These are phyloP conservation scores for Colletotrichum lentis DNA, from an alignment of 2,329 filamentous ascomycete genomes.

Conservation along the genomic window DNA sequence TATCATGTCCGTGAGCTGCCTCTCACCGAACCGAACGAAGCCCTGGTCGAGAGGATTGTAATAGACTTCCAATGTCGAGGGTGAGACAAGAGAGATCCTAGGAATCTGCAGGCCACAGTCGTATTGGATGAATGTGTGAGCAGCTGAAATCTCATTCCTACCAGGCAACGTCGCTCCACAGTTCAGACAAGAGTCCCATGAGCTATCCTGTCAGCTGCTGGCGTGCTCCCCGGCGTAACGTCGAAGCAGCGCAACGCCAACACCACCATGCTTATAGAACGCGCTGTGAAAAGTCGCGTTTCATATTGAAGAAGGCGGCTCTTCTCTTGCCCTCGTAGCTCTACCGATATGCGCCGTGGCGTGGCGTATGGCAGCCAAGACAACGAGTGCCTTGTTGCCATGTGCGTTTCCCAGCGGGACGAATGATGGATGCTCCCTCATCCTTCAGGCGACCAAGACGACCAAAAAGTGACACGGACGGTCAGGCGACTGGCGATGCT, in stretches of 20 bases:
- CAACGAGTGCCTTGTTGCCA: constrained; percentile 24
- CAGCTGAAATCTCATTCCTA: neutral
- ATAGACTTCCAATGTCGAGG: neutral
- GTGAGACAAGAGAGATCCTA: neutral
- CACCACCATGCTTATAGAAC: too few species aligned
- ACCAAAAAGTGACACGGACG: constrained; percentile 18
- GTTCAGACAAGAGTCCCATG: neutral
- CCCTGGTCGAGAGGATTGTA: neutral
- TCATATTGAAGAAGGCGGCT: constrained; percentile 4
- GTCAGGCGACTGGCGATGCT: neutral
- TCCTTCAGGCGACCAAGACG: constrained; percentile 19
- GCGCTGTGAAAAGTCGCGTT: neutral
- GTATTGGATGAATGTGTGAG: neutral
- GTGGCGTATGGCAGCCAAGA: constrained; percentile 29
- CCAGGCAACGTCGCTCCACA: neutral
- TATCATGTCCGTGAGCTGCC: neutral
- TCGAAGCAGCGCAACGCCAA: neutral
- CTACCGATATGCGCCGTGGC: neutral
- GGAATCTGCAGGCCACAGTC: neutral
- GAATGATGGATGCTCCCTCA: constrained; percentile 10
- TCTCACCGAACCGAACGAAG: neutral
- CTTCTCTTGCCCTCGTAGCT: neutral
- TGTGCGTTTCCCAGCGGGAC: constrained; percentile 31
- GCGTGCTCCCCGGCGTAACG: neutral
- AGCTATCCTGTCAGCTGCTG: neutral